Conservation (phyloP, 129 eudicot species). For the Saposhnikovia divaricata region DNA sequence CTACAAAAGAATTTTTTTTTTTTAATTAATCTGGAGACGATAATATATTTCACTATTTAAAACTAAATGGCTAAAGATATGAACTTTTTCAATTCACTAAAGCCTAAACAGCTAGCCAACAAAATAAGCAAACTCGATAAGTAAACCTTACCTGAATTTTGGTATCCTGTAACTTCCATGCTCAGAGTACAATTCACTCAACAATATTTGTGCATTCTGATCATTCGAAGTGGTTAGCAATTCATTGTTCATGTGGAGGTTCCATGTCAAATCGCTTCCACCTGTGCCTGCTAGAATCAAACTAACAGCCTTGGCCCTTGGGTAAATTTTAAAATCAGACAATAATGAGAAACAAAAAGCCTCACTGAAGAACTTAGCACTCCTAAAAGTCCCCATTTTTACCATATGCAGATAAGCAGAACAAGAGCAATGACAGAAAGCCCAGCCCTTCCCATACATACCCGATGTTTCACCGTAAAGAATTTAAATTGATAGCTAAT, state of each 20-base stretch:
- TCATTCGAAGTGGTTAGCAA: neutral
- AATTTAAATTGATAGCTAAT: neutral
- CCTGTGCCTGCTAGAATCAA: neutral
- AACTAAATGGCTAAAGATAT: neutral
- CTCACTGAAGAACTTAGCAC: neutral
- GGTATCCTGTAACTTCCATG: constrained; percentile 1
- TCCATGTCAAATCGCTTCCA: neutral
- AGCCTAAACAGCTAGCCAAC: neutral
- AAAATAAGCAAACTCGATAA: constrained; percentile 1
- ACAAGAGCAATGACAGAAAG: neutral
- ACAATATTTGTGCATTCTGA: neutral
- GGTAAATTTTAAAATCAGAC: neutral
- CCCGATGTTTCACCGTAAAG: neutral
- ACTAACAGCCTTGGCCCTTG: neutral
- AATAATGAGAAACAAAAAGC: neutral
- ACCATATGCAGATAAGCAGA: neutral
- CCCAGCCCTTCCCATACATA: neutral
- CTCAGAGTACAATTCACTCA: neutral
- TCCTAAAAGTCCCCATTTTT: neutral
- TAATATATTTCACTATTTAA: neutral
- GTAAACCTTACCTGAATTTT: neutral
- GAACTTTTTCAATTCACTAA: neutral
- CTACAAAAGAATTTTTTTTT: neutral
- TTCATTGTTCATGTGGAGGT: neutral
- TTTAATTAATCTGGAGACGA: neutral